Evolutionary conservation across 768 basidiomycete genomes (phyloP).

Genomic region (Pilatotrama ljubarskyi): DNA sequence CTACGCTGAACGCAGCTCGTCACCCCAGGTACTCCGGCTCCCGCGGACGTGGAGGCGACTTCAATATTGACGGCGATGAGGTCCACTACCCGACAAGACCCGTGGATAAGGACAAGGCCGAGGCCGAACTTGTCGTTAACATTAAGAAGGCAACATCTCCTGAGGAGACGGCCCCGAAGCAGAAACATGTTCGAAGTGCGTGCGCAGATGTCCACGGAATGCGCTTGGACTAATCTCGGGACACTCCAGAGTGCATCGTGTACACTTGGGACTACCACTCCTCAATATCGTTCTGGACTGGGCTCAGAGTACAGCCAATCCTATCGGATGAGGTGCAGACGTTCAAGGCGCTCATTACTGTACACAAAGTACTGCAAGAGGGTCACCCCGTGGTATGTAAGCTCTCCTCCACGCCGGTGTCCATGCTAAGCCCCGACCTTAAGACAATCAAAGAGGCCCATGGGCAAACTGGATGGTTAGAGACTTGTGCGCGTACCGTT

Average conservation of each 20-base stretch:
- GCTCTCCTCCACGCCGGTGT: slow-evolving; percentile 1
- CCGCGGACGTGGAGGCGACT: slow-evolving; percentile 34
- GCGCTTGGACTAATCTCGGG: neutral
- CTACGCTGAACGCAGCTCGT: neutral
- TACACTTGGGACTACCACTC: slow-evolving; percentile 99
- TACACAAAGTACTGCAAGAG: slow-evolving; percentile 97
- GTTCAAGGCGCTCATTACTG: slow-evolving; percentile 96
- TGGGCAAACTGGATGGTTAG: slow-evolving; percentile 95
- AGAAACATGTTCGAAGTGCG: slow-evolving; percentile 98
- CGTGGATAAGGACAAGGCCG: slow-evolving; percentile 98
- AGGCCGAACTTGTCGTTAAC: slow-evolving; percentile 88
- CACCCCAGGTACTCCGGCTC: slow-evolving; percentile 23
- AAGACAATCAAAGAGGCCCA: slow-evolving; percentile 98
- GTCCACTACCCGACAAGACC: slow-evolving; percentile 95
- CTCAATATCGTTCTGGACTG: slow-evolving; percentile 97
- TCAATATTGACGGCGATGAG: slow-evolving; percentile 76
- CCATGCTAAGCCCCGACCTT: too few relatives aligned
- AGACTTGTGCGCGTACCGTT: slow-evolving; percentile 92
- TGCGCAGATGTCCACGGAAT: slow-evolving; percentile 19
- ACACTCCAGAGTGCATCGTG: slow-evolving; percentile 83
- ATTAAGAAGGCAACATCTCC: slow-evolving; percentile 98
- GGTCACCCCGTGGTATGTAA: slow-evolving; percentile 85
- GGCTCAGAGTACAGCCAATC: slow-evolving; percentile 94
- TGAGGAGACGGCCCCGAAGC: slow-evolving; percentile 96
- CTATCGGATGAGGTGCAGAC: slow-evolving; percentile 97